These are phyloP conservation scores for Aureobasidium vineae DNA, from an alignment of 2,329 filamentous ascomycete genomes.

Conservation along the genomic window DNA sequence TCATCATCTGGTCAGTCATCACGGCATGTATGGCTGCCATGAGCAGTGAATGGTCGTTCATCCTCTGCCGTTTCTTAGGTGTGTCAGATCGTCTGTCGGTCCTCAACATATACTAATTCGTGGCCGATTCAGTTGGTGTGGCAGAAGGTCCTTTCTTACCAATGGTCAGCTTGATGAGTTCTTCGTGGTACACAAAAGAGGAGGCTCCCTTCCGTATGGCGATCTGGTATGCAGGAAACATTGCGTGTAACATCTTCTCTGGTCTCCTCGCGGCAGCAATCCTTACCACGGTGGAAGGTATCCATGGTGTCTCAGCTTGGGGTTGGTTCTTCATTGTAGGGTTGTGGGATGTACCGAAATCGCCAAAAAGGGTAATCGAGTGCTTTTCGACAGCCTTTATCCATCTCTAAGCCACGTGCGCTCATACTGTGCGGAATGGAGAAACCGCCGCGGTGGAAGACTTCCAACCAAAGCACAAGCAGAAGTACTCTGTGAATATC, in stretches of 20 bases:
- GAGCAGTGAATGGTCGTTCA: conserved; percentile 11
- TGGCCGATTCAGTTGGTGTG: conserved; percentile 35
- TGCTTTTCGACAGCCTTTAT: too few species aligned
- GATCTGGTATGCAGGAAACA: background rate
- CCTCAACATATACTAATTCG: too few species aligned
- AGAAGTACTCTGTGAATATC: too few species aligned
- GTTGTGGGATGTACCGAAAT: too few species aligned
- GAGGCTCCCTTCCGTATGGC: background rate
- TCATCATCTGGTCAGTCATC: background rate
- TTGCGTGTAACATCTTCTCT: background rate
- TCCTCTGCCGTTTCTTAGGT: conserved; percentile 41
- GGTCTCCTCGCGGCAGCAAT: background rate
- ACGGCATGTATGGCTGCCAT: background rate
- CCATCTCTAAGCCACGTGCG: too few species aligned
- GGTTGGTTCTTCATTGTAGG: conserved; percentile 33
- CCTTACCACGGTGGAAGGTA: background rate
- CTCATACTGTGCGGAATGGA: too few species aligned
- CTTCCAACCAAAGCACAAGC: too few species aligned
- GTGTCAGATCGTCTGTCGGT: too few species aligned
- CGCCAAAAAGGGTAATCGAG: too few species aligned
- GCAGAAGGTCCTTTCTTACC: conserved; percentile 47
- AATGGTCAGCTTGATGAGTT: conserved; percentile 42
- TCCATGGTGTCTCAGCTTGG: background rate
- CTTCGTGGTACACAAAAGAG: conserved; percentile 50
- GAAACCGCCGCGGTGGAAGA: too few species aligned